A percentile compares a stretch with the other conserved stretches of the same genome.
Conservation (phyloP, 116 monocot genomes). For the Dioscorea cayenensis region DNA sequence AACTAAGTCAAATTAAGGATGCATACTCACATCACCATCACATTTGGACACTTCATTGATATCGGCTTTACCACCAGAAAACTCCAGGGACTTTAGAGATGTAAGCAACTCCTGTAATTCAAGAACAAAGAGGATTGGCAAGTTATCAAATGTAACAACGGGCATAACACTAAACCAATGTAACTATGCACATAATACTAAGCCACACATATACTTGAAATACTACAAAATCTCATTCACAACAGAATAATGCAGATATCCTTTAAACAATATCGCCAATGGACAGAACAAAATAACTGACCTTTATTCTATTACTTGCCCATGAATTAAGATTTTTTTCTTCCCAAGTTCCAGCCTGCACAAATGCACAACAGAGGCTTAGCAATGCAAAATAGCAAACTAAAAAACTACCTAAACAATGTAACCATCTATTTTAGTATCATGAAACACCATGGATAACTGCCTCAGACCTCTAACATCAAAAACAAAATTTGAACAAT, state of each 20-base stretch:
- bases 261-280: not conserved
- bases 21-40: slow-evolving; percentile 76
- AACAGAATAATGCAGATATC: not conserved
- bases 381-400: no score
- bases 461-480: no score
- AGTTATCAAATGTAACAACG: not conserved
- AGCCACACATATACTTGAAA: not conserved
- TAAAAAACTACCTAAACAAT: no score
- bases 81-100: slow-evolving; percentile 50
- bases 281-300: slow-evolving; percentile 4
- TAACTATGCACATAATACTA: not conserved
- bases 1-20: not conserved
- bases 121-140: slow-evolving; percentile 3
- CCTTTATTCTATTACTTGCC: slow-evolving; percentile 88
- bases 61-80: slow-evolving; percentile 57
- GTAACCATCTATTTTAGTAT: no score
- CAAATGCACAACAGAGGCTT: not conserved
- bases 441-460: no score
- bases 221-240: not conserved
- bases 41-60: slow-evolving; percentile 79
- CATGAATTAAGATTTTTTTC: slow-evolving; percentile 93
- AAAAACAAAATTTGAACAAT: no score
- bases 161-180: not conserved
- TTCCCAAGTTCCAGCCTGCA: slow-evolving; percentile 99
- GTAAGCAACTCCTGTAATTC: slow-evolving; percentile 64